These are phyloP conservation scores for Arxiozyma telluris DNA, from an alignment of 1,139 yeast species.

Conservation along the genomic window DNA sequence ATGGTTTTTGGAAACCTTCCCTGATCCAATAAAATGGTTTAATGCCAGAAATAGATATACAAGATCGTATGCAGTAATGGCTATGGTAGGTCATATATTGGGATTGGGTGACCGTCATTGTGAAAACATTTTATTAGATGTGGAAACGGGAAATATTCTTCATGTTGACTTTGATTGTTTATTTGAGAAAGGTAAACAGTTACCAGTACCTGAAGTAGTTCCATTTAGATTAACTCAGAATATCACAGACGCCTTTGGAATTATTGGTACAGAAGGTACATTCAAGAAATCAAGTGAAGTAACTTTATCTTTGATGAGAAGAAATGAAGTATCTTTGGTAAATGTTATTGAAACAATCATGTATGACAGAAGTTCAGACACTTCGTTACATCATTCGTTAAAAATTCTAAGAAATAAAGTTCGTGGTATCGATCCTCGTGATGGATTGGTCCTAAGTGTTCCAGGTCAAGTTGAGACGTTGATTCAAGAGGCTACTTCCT, in stretches of 20 bases:
- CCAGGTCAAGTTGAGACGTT: constrained; percentile 89
- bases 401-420: constrained; percentile 69
- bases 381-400: constrained; percentile 43
- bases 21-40: constrained; percentile 88
- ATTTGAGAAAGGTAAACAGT: constrained; percentile 57
- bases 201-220: constrained; percentile 71
- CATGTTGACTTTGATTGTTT: constrained; percentile 97
- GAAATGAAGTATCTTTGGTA: constrained; percentile 80
- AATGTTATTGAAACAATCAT: constrained; percentile 86
- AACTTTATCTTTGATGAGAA: constrained; percentile 61
- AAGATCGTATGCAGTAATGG: constrained; percentile 89
- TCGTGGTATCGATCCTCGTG: constrained; percentile 74
- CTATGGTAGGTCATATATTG: constrained; percentile 85
- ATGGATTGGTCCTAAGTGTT: constrained; percentile 79
- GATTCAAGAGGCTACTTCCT: constrained; percentile 73
- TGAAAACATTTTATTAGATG: constrained; percentile 74
- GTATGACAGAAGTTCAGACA: constrained; percentile 46
- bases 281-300: constrained; percentile 83
- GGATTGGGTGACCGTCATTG: constrained; percentile 96
- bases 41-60: constrained; percentile 65
- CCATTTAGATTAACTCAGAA: constrained; percentile 89
- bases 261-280: constrained; percentile 82
- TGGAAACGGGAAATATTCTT: constrained; percentile 65
- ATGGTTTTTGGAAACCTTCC: constrained; percentile 83
- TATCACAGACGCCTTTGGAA: constrained; percentile 86